Evolutionary conservation across 1,139 yeast species (phyloP).

Genomic region (Candida sp.): DNA sequence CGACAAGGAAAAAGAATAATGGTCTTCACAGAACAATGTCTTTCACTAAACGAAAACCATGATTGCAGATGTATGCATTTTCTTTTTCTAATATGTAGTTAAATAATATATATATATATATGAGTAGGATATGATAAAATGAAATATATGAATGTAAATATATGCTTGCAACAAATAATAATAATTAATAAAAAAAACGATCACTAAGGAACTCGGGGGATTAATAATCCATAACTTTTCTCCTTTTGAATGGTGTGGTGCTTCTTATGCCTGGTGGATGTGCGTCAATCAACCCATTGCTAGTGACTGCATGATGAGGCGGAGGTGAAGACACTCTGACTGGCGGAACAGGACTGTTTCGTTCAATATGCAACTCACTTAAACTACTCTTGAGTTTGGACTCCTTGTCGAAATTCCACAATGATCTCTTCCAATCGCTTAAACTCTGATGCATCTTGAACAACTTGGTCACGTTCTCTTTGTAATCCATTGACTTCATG

Average conservation of each 20-base stretch:
- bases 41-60: too few species aligned
- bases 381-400: slow-evolving; percentile 33
- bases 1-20: too few species aligned
- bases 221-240: slow-evolving; percentile 9
- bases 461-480: slow-evolving; percentile 28
- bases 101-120: too few species aligned
- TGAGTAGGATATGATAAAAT: too few species aligned
- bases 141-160: too few species aligned
- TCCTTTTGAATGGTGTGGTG: slow-evolving; percentile 5
- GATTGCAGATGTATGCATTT: too few species aligned
- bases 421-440: slow-evolving; percentile 37
- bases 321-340: background rate
- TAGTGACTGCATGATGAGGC: background rate
- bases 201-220: background rate
- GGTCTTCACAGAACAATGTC: too few species aligned
- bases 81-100: too few species aligned
- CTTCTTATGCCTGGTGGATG: background rate
- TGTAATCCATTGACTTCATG: slow-evolving; percentile 11
- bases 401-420: slow-evolving; percentile 41
- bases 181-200: too few species aligned
- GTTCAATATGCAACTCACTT: slow-evolving; percentile 3
- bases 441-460: slow-evolving; percentile 40
- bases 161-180: too few species aligned
- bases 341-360: background rate
- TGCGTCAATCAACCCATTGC: background rate